Percentiles rank a stretch among this genome's conserved stretches.
phyloP scores from a whole-genome alignment of 805 yeast species.

The Tetrapisispora nanseiensis region DNA sequence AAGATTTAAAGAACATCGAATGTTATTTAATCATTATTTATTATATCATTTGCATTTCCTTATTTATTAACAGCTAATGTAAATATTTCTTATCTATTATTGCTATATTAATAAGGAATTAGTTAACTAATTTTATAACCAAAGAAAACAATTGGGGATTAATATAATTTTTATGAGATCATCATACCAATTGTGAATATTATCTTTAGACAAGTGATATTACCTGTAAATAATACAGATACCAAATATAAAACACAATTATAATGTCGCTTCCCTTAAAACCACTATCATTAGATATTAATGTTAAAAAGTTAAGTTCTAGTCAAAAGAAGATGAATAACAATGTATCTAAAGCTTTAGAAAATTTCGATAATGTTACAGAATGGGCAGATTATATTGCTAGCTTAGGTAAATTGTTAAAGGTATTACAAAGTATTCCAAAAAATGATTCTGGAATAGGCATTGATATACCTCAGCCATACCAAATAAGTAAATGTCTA shows the following conservation, averaged over 20 bases:
- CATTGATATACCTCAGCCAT: constrained; percentile 58
- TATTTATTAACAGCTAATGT: too few species aligned
- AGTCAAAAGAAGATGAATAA: constrained; percentile 59
- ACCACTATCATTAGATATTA: constrained; percentile 26
- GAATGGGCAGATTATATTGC: constrained; percentile 99
- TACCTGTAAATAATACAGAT: too few species aligned
- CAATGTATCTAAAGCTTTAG: constrained; percentile 64
- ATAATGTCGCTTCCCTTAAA: constrained; percentile 28
- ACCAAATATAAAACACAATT: background rate
- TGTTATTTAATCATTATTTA: too few species aligned
- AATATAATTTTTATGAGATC: too few species aligned
- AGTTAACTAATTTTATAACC: too few species aligned
- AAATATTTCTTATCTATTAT: too few species aligned
- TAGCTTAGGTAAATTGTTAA: constrained; percentile 67
- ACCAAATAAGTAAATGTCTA: constrained; percentile 57
- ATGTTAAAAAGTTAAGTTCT: constrained; percentile 34
- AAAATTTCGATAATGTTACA: constrained; percentile 66
- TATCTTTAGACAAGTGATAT: too few species aligned
- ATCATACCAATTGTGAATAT: too few species aligned
- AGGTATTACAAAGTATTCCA: constrained; percentile 48
- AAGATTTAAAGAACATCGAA: too few species aligned
- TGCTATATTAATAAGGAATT: too few species aligned
- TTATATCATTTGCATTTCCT: too few species aligned
- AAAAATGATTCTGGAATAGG: constrained; percentile 25
- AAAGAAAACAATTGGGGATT: too few species aligned